A percentile compares a stretch with the other conserved stretches of the same genome.
Evolutionary conservation across 768 basidiomycete species (phyloP).

Genomic region (Pleurotus giganteus): DNA sequence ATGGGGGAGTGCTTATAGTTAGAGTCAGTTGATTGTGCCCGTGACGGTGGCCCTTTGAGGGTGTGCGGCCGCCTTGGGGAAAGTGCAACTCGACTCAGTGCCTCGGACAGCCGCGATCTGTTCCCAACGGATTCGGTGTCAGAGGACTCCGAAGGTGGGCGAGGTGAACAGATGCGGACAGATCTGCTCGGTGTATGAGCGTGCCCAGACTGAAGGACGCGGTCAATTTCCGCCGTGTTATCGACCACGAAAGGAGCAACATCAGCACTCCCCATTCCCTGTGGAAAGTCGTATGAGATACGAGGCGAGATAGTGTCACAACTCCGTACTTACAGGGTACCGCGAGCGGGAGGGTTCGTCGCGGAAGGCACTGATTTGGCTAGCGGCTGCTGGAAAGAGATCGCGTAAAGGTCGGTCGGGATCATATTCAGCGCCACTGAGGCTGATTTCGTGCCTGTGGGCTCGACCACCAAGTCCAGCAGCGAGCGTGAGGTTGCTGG

Average conservation of each 20-base stretch:
- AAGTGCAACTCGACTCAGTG: constrained; percentile 67
- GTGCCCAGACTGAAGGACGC: constrained; percentile 55
- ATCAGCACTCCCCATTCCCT: constrained; percentile 34
- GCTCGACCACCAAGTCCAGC: constrained; percentile 69
- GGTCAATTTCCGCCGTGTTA: constrained; percentile 60
- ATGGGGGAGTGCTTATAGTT: constrained; percentile 6
- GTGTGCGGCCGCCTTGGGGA: constrained; percentile 75
- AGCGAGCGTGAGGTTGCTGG: constrained; percentile 80
- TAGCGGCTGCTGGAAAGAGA: constrained; percentile 63
- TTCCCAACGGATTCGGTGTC: constrained; percentile 48
- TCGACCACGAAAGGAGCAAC: constrained; percentile 62
- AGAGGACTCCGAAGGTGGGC: constrained; percentile 40
- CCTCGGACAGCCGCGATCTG: constrained; percentile 68
- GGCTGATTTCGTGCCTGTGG: constrained; percentile 48
- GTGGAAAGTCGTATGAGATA: constrained; percentile 9
- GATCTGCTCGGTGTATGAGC: constrained; percentile 34
- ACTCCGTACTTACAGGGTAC: constrained; percentile 38
- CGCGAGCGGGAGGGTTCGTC: constrained; percentile 49
- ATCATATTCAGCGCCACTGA: constrained; percentile 83
- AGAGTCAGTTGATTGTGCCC: constrained; percentile 1
- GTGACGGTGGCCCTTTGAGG: constrained; percentile 25
- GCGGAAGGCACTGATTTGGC: constrained; percentile 56
- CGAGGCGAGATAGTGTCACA: neutral
- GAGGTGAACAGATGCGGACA: constrained; percentile 44
- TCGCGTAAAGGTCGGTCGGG: constrained; percentile 76